Evolutionary conservation across 163 green algal species (phyloP).

Genomic region (Picocystis sp.): DNA sequence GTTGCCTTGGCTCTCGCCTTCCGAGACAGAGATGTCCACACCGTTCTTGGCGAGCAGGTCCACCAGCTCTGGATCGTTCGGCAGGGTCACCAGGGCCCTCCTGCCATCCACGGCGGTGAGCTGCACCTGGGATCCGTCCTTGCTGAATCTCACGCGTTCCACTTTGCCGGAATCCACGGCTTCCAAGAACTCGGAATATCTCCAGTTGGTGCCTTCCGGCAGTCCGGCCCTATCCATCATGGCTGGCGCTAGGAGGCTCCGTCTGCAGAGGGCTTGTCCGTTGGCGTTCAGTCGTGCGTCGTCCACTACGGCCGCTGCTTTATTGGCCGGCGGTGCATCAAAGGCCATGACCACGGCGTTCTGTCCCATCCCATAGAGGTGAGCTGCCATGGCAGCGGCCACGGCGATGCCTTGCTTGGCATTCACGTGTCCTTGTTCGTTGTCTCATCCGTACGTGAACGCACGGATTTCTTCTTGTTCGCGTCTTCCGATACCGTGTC

Average conservation of each 20-base stretch:
- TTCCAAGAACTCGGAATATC: conserved; percentile 93
- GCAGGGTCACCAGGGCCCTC: conserved; percentile 76
- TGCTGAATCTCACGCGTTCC: conserved; percentile 92
- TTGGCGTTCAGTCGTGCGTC: no score
- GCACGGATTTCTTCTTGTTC: no score
- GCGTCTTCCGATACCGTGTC: no score
- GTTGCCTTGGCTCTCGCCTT: conserved; percentile 90
- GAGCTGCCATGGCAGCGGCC: no score
- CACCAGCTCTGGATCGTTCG: conserved; percentile 94
- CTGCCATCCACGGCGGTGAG: conserved; percentile 52
- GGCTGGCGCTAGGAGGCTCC: neutral
- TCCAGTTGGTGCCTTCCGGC: conserved; percentile 91
- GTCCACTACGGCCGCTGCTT: no score
- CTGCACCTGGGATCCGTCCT: conserved; percentile 71
- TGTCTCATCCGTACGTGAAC: no score
- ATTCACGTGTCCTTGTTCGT: no score
- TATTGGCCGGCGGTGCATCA: no score
- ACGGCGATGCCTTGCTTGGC: no score
- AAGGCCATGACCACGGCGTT: no score
- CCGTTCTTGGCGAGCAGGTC: conserved; percentile 93
- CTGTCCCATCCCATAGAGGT: no score
- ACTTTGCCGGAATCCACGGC: conserved; percentile 91
- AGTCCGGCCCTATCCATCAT: conserved; percentile 21
- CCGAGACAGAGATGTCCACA: conserved; percentile 92
- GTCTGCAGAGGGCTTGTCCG: no score